These are phyloP conservation scores for Botrytis medusae DNA, from an alignment of 2,329 filamentous ascomycete genomes.

Conservation along the genomic window DNA sequence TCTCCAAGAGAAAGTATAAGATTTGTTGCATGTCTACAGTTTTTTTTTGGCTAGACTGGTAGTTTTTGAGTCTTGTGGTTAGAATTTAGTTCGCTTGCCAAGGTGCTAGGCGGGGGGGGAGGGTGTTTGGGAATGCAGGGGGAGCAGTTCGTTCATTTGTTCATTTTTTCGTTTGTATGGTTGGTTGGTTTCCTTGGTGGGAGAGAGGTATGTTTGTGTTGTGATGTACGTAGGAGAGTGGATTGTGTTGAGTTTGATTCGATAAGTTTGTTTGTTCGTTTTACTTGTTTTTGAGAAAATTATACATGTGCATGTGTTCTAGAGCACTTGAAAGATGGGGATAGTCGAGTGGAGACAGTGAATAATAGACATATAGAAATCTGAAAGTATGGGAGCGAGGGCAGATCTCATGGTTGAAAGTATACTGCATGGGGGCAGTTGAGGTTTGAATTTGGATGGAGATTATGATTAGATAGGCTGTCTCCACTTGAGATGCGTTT, in stretches of 20 bases:
- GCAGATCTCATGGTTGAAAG: background rate
- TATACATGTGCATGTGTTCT: accelerated
- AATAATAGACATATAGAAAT: background rate
- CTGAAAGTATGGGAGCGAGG: background rate
- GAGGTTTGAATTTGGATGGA: background rate
- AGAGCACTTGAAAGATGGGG: background rate
- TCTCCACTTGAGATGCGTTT: too few relatives aligned
- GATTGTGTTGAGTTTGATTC: background rate
- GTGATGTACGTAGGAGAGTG: background rate
- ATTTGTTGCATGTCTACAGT: background rate
- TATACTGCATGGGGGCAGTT: background rate
- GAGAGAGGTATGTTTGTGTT: background rate
- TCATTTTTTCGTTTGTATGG: background rate
- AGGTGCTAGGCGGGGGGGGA: background rate
- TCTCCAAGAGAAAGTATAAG: background rate
- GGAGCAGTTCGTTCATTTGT: too few relatives aligned
- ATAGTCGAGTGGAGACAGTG: background rate
- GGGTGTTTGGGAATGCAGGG: background rate
- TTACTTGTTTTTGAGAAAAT: background rate
- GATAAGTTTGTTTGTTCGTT: background rate
- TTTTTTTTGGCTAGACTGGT: background rate
- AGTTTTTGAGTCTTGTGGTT: background rate
- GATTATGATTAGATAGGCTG: too few relatives aligned
- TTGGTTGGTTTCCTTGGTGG: background rate
- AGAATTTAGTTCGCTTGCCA: background rate